Evolutionary conservation across 129 eudicot genomes (phyloP).

Genomic region (Flaveria sonorensis): DNA sequence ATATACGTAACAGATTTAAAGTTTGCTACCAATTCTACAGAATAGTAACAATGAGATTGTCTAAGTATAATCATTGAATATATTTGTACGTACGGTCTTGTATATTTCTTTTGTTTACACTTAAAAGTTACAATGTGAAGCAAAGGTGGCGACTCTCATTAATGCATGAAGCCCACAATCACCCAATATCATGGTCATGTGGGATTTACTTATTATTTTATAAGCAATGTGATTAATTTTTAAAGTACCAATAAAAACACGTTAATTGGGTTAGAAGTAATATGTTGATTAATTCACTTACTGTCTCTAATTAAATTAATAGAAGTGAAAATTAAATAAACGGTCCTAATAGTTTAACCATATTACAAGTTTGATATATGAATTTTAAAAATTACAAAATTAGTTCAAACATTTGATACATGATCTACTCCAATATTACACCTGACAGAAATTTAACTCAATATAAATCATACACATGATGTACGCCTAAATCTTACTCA

Average conservation of each 20-base stretch:
- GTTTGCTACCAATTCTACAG: not conserved
- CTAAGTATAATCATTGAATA: not conserved
- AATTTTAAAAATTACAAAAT: too few relatives aligned
- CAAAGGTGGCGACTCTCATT: conserved; percentile 26
- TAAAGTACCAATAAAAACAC: conserved; percentile 5
- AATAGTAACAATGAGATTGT: not conserved
- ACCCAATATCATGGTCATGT: conserved; percentile 23
- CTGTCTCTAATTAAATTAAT: not conserved
- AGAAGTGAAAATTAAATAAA: too few relatives aligned
- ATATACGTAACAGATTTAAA: not conserved
- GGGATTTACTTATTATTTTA: conserved; percentile 11
- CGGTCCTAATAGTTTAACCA: too few relatives aligned
- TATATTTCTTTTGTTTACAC: not conserved
- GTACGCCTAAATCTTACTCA: too few relatives aligned
- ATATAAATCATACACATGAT: too few relatives aligned
- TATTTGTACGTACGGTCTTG: not conserved
- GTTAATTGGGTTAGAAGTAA: conserved; percentile 23
- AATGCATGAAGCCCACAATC: conserved; percentile 11
- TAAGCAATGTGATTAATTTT: conserved; percentile 13
- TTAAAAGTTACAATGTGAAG: conserved; percentile 18
- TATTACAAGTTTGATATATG: too few relatives aligned
- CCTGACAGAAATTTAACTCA: too few relatives aligned
- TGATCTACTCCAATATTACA: too few relatives aligned
- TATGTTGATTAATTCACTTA: not conserved
- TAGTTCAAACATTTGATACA: too few relatives aligned